Percentiles rank a stretch among this genome's conserved stretches.
Conservation (phyloP, 78 protist genomes). For the Dictyostelium firmibasis region DNA sequence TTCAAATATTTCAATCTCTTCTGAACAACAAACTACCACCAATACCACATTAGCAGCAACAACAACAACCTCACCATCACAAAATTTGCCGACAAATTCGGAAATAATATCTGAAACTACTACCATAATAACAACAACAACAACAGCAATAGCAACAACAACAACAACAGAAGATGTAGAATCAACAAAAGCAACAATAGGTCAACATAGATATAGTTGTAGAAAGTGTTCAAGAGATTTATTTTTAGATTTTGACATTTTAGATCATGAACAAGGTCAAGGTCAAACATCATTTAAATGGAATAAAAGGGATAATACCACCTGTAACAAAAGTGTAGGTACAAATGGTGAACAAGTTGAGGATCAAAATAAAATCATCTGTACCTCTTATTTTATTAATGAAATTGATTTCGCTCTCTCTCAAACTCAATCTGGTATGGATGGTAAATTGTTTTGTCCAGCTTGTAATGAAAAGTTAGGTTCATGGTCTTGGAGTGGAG, state of each 20-base stretch:
- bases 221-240: constrained; percentile 43
- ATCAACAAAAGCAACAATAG: background rate
- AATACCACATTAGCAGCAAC: background rate
- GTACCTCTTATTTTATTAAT: constrained; percentile 16
- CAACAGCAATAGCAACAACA: background rate
- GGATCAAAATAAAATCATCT: background rate
- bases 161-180: background rate
- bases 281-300: constrained; percentile 56
- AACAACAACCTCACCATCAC: background rate
- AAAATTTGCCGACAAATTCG: background rate
- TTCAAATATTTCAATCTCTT: background rate
- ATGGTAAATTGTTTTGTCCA: constrained; percentile 26
- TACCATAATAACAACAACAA: background rate
- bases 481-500: constrained; percentile 65
- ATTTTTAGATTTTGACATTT: constrained; percentile 23
- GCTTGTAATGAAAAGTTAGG: constrained; percentile 58
- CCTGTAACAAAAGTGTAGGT: background rate
- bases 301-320: constrained; percentile 22
- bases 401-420: constrained; percentile 24
- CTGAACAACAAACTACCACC: background rate
- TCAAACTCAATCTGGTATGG: background rate
- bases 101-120: background rate
- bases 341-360: background rate
- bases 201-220: constrained; percentile 44
- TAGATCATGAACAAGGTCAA: constrained; percentile 35